Evolutionary conservation across 202 grass and related monocot species (phyloP), one percentile per base, ranked within the genome.

Genomic region (Musa balbisiana): DNA sequence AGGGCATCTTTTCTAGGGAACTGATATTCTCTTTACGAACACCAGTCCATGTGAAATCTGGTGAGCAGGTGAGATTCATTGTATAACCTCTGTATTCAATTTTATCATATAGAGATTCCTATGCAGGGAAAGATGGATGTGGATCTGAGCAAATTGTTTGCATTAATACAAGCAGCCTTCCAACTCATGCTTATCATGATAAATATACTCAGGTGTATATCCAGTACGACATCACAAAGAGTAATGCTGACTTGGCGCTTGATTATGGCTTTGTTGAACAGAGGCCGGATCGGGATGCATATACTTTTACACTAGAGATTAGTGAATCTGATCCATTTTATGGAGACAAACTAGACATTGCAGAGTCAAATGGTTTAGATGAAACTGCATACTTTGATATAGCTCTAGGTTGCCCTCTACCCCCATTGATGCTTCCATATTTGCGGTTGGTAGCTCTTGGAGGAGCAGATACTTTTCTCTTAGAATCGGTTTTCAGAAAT

Each of bases 401-500:
- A 62, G 80, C 89, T 67, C 87, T 86, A 5, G 60, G 89, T 24
- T 75, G 85, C 78, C 72, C 78, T 79, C 87, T 94, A 82, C 85
- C 95, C 55, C 78, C 91, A 74, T 81, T 87, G 75, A 85, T 99
- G 68, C 76, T 99, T 68, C 85, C 88, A 33, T 99, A 94, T 84
- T 81, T 99, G 50, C 75, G 95, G 51, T 81, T 99, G 73, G 73
- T 99, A 71, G 90, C 87, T 67, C 85, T 99, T 72, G 95, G 91
- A 16, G 95, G 95, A 76, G 87, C 95, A 78, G 91, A 92, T 78
- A 91, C 91, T 72, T 99, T 99, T 87, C 64, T 99, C 29, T 54
- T 99, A 75, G 95, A 99, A 88, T 87, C 91, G 75, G 83, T 99
- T 73, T 99, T 94, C 73, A 88, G 95, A 81, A 94, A 94, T 85